Conservation (phyloP, 495 filamentous ascomycete species). For the Hamigera avellanea region DNA sequence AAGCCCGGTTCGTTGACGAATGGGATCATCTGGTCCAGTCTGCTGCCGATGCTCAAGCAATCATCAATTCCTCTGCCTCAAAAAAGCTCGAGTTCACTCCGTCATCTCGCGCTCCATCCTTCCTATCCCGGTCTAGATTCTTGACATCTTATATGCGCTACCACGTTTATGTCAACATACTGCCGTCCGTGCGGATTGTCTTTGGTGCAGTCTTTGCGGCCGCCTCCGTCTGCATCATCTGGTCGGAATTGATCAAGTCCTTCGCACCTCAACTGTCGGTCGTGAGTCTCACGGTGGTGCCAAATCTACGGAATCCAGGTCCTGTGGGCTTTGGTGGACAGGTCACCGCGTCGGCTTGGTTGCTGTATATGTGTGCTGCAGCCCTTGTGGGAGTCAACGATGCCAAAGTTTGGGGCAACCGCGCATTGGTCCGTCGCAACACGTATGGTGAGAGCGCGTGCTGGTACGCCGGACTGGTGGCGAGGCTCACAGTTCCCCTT, state of each 20-base stretch:
- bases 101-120: conserved; percentile 41
- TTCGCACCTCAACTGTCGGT: conserved; percentile 65
- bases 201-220: conserved; percentile 53
- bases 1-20: conserved; percentile 67
- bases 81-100: conserved; percentile 66
- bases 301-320: conserved; percentile 55
- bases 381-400: conserved; percentile 77
- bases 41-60: conserved; percentile 63
- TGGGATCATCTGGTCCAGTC: conserved; percentile 72
- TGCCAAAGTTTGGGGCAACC: conserved; percentile 89
- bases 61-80: conserved; percentile 72
- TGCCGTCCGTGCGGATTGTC: conserved; percentile 51
- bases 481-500: conserved; percentile 79
- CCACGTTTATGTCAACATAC: conserved; percentile 54
- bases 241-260: conserved; percentile 81
- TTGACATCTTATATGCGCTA: conserved; percentile 84
- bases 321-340: conserved; percentile 77
- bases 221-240: conserved; percentile 74
- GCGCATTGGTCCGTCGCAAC: conserved; percentile 78
- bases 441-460: conserved; percentile 86
- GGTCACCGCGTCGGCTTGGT: conserved; percentile 72
- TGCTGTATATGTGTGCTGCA: conserved; percentile 83
- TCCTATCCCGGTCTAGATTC: conserved; percentile 40
- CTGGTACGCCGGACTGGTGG: conserved; percentile 88
- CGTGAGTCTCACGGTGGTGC: conserved; percentile 75